Base-by-base conservation (phyloP, 2,329 filamentous ascomycete species). In the Lachnum nothofagi region DNA sequence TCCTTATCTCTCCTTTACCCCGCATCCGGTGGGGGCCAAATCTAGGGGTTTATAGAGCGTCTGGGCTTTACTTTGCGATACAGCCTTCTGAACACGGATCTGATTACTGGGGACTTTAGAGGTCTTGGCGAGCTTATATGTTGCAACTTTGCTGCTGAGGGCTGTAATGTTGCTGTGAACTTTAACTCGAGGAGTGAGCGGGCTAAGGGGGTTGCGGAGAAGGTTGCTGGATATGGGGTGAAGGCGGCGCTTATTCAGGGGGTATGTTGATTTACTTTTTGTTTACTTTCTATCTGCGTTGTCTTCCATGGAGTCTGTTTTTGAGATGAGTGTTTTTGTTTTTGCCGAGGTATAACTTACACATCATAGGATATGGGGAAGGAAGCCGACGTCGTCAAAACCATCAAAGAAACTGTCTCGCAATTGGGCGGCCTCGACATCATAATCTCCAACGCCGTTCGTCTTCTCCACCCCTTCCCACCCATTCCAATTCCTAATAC, bases 151-250 rank as follows among this genome's bases (percentile, higher is more conserved):
- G 83, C 83, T 2, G 68, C 72, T 4, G 72, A 84, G 63, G 80
- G 82, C 25, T 75, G 72, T 56, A 84, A 85, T 60, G 62, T 86
- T 25, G 79, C 78, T 3, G 77, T 87, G 62, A 86, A 86, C 63
- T 86, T 85, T 63, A 71, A 76, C 57, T 75, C 75, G 29, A 78
- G 72, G 57, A 68, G 71, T 43, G 74, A 74, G n/a, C 69, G 73
- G 1, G 83, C 83, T 2, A 69, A 77, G 51, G 70, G 72, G 17
- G 68, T 84, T 10, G 73, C 73, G 4, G 62, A 69, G 20, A 74
- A 74, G 46, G 67, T 84, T 19, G 63, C 64, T 20, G 67, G 72
- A 29, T 71, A 76, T 60, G 70, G 72, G 1, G 72, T 81, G 45
- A 82, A 79, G 61, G 72, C 73, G 1, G 59, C 76, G 29, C 59